Conservation (phyloP, 2,329 filamentous ascomycete genomes). For the Trichophyton benhamiae region DNA sequence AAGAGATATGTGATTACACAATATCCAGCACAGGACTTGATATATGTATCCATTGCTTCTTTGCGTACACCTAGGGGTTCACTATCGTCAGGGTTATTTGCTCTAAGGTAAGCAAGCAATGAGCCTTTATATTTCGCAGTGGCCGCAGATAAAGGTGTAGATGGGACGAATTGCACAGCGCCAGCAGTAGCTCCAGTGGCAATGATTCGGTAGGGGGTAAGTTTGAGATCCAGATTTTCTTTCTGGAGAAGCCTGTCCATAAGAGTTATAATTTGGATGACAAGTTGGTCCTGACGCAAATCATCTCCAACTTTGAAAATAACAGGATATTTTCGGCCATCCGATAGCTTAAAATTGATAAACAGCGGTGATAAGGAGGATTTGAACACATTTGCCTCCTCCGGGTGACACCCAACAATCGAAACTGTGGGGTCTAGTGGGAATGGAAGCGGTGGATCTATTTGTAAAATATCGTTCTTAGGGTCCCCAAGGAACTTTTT, state of each 20-base stretch:
- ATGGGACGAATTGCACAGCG: slow-evolving; percentile 86
- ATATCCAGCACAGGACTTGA: slow-evolving; percentile 92
- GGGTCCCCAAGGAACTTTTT: slow-evolving; percentile 77
- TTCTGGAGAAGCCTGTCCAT: slow-evolving; percentile 95
- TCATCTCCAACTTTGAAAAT: slow-evolving; percentile 98
- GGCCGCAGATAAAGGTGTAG: slow-evolving; percentile 70
- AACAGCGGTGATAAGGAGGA: slow-evolving; percentile 86
- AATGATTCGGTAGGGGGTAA: slow-evolving; percentile 91
- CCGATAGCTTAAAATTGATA: slow-evolving; percentile 73
- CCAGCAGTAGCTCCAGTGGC: slow-evolving; percentile 83
- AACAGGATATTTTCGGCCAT: slow-evolving; percentile 70
- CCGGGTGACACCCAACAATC: slow-evolving; percentile 66
- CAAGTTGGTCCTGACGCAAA: slow-evolving; percentile 87
- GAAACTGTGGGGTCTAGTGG: slow-evolving; percentile 75
- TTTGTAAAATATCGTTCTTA: slow-evolving; percentile 71
- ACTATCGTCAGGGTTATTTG: slow-evolving; percentile 75
- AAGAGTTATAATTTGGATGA: slow-evolving; percentile 92
- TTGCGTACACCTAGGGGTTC: slow-evolving; percentile 78
- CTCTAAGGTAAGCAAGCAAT: slow-evolving; percentile 68
- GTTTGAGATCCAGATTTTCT: slow-evolving; percentile 87
- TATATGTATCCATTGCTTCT: slow-evolving; percentile 86
- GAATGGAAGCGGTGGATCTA: slow-evolving; percentile 76
- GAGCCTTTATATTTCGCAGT: slow-evolving; percentile 69
- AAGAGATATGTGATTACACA: slow-evolving; percentile 98
- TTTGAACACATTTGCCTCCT: slow-evolving; percentile 87